These are phyloP conservation scores for Dendrobium chrysotoxum DNA, from an alignment of 106 monocot species.

Conservation along the genomic window DNA sequence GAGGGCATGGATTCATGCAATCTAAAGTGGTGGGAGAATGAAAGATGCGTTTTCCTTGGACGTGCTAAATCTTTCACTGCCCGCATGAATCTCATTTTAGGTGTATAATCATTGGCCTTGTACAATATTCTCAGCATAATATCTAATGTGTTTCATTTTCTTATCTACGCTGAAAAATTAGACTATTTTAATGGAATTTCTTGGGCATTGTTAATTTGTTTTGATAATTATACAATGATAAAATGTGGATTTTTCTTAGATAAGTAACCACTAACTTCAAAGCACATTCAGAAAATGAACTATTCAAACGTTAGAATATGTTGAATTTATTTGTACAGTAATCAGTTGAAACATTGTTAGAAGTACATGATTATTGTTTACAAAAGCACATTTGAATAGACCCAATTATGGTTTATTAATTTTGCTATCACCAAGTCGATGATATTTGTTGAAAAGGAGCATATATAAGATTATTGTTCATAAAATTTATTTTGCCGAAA, in stretches of 20 bases:
- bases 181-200: not conserved
- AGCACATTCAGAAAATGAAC: not conserved
- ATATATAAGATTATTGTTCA: too few species aligned
- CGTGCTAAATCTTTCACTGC: conserved; percentile 63
- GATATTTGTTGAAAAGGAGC: not conserved
- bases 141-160: not conserved
- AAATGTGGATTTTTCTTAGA: not conserved
- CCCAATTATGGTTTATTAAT: too few species aligned
- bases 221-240: not conserved
- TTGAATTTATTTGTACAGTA: not conserved
- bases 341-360: not conserved
- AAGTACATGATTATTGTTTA: too few species aligned
- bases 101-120: conserved; percentile 15
- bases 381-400: too few species aligned
- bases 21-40: conserved; percentile 59
- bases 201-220: not conserved
- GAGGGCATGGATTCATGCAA: conserved; percentile 32
- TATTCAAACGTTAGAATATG: not conserved
- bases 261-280: not conserved
- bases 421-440: too few species aligned
- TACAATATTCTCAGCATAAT: not conserved
- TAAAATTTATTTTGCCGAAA: too few species aligned
- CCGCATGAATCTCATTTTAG: conserved; percentile 80
- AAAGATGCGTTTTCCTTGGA: conserved; percentile 55
- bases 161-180: not conserved